Evolutionary conservation across 23 red algal species (phyloP).

Genomic region (Cyanidioschyzon merolae): DNA sequence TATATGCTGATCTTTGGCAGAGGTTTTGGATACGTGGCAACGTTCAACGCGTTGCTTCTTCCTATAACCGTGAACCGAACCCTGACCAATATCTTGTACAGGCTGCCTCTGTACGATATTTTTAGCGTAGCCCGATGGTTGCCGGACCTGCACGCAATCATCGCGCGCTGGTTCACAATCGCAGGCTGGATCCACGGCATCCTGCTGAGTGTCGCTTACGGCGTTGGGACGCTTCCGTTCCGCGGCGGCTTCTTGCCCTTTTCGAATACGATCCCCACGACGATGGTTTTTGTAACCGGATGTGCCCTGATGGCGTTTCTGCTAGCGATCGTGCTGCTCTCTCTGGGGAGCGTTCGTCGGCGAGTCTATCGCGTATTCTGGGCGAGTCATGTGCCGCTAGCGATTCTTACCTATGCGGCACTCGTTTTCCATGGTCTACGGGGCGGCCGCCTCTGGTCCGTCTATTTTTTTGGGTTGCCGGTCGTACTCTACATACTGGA

Average conservation of each 20-base stretch:
- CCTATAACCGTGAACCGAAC: neutral
- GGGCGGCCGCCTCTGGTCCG: slow-evolving; percentile 4
- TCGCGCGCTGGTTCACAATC: slow-evolving; percentile 11
- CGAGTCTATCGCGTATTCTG: slow-evolving; percentile 12
- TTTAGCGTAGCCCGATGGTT: slow-evolving; percentile 10
- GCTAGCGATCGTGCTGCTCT: neutral
- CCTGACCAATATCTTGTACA: neutral
- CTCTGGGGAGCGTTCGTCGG: neutral
- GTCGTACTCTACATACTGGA: neutral
- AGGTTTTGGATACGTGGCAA: slow-evolving; percentile 6
- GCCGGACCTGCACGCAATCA: slow-evolving; percentile 11
- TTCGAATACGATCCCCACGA: neutral
- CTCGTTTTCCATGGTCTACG: slow-evolving; percentile 8
- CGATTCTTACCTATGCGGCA: slow-evolving; percentile 2
- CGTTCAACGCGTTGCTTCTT: slow-evolving; percentile 6
- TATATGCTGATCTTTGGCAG: neutral
- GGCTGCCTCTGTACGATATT: slow-evolving; percentile 11
- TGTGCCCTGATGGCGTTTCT: slow-evolving; percentile 1
- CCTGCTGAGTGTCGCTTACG: neutral
- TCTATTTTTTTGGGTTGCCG: neutral
- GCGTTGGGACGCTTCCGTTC: neutral
- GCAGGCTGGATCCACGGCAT: slow-evolving; percentile 7
- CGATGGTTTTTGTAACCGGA: slow-evolving; percentile 6
- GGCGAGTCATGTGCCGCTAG: slow-evolving; percentile 10
- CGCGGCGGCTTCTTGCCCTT: neutral